These are phyloP conservation scores for Leccinum rimulosum DNA, from an alignment of 768 basidiomycete species.

Conservation along the genomic window DNA sequence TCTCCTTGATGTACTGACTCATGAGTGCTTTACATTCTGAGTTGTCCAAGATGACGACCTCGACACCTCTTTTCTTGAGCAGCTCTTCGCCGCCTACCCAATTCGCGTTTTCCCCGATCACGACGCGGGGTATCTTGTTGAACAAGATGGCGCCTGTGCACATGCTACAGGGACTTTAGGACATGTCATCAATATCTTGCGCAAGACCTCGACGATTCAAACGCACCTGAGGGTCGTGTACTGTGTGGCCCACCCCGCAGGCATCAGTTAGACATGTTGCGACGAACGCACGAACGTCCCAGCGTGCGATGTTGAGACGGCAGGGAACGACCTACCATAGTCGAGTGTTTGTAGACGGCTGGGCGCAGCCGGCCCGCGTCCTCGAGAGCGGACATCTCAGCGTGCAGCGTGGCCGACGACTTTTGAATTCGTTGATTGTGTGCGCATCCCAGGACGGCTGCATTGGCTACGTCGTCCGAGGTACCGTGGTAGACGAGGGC, in stretches of 20 bases:
- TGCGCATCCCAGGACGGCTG: conserved; percentile 39
- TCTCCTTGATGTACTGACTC: conserved; percentile 51
- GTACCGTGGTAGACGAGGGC: conserved; percentile 37
- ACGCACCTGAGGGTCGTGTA: conserved; percentile 39
- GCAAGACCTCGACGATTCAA: neutral
- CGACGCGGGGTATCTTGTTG: conserved; percentile 62
- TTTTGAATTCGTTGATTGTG: conserved; percentile 48
- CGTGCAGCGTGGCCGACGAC: conserved; percentile 42
- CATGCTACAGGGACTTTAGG: conserved; percentile 57
- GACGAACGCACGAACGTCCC: neutral
- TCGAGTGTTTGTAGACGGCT: conserved; percentile 44
- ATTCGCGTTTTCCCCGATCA: conserved; percentile 61
- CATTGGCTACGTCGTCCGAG: conserved; percentile 1
- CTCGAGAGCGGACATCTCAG: conserved; percentile 50
- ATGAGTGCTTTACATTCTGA: conserved; percentile 53
- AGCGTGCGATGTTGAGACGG: neutral
- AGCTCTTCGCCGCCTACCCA: conserved; percentile 55
- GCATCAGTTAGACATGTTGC: neutral
- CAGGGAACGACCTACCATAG: conserved; percentile 39
- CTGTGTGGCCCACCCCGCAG: conserved; percentile 14
- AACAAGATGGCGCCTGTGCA: conserved; percentile 62
- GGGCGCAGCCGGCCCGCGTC: conserved; percentile 50
- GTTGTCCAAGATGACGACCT: conserved; percentile 49
- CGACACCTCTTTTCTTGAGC: conserved; percentile 49
- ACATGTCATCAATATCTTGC: neutral